Conservation (phyloP, 257 asterid species). For the Nicotiana tomentosiformis region DNA sequence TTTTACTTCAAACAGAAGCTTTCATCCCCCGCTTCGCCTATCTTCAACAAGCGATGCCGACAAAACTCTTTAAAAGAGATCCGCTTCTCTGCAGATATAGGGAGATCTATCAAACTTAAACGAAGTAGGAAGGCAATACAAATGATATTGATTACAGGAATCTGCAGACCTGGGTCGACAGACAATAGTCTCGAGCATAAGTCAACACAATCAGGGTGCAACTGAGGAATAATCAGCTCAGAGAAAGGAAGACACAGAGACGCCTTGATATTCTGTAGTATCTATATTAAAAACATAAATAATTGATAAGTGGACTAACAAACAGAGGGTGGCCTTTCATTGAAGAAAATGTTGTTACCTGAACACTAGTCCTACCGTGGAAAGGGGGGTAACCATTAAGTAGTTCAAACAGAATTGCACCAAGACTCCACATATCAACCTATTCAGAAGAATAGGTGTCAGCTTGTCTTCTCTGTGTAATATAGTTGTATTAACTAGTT, state of each 20-base stretch:
- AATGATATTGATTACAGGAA: neutral
- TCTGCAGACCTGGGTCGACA: slow-evolving; percentile 33
- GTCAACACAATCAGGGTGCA: slow-evolving; percentile 39
- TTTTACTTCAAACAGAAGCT: slow-evolving; percentile 1
- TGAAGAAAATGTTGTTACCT: slow-evolving; percentile 24
- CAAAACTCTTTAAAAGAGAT: slow-evolving; percentile 43
- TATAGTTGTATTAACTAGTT: neutral
- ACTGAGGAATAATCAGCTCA: slow-evolving; percentile 20
- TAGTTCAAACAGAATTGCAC: slow-evolving; percentile 53
- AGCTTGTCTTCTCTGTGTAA: neutral
- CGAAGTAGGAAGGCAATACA: neutral
- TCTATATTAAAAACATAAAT: slow-evolving; percentile 21
- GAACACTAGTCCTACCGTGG: slow-evolving; percentile 40
- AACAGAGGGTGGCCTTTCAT: neutral
- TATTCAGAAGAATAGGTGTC: slow-evolving; percentile 8
- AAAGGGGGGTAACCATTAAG: slow-evolving; percentile 55
- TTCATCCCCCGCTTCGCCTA: neutral
- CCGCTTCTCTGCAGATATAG: slow-evolving; percentile 36
- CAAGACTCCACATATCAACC: slow-evolving; percentile 62
- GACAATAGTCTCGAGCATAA: slow-evolving; percentile 45
- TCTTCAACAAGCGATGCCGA: slow-evolving; percentile 28
- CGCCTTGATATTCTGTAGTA: slow-evolving; percentile 42
- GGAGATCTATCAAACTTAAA: slow-evolving; percentile 1
- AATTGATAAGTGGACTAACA: neutral
- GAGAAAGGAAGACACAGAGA: slow-evolving; percentile 34